These are phyloP conservation scores for Aspergillus ruber DNA, from an alignment of 2,329 filamentous ascomycete genomes.

Conservation along the genomic window DNA sequence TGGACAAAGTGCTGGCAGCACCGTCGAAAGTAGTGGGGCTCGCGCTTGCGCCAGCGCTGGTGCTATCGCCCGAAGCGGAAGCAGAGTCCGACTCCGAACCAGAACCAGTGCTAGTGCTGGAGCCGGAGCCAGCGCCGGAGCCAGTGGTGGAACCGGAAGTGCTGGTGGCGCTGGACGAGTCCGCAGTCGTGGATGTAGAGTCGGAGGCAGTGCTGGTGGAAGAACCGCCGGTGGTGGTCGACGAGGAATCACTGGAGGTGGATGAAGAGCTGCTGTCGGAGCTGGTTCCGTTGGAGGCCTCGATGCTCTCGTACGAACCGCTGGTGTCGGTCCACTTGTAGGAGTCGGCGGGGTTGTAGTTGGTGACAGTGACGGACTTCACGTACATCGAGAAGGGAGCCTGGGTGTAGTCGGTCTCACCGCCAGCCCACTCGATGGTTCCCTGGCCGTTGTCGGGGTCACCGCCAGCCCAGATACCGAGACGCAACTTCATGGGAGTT, in stretches of 20 bases:
- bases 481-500: constrained; percentile 65
- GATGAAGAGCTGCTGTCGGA: constrained; percentile 6
- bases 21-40: constrained; percentile 10
- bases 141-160: not conserved
- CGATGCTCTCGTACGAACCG: constrained; percentile 60
- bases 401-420: constrained; percentile 57
- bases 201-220: constrained; percentile 1
- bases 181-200: constrained; percentile 1
- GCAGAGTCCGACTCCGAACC: constrained; percentile 9
- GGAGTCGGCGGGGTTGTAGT: constrained; percentile 54
- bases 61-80: constrained; percentile 4
- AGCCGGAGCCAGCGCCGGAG: constrained; percentile 8
- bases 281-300: constrained; percentile 21
- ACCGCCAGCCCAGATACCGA: constrained; percentile 66
- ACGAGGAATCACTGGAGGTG: constrained; percentile 3
- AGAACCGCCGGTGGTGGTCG: constrained; percentile 1
- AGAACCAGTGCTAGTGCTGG: constrained; percentile 7
- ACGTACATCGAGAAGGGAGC: constrained; percentile 71
- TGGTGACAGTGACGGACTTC: constrained; percentile 52
- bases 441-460: constrained; percentile 33
- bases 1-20: constrained; percentile 17
- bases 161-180: not conserved
- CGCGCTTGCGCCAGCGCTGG: constrained; percentile 5
- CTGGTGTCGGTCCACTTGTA: constrained; percentile 59
- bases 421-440: constrained; percentile 65